Evolutionary conservation across 306 rosid species (phyloP).

Genomic region (Vicia sativa): DNA sequence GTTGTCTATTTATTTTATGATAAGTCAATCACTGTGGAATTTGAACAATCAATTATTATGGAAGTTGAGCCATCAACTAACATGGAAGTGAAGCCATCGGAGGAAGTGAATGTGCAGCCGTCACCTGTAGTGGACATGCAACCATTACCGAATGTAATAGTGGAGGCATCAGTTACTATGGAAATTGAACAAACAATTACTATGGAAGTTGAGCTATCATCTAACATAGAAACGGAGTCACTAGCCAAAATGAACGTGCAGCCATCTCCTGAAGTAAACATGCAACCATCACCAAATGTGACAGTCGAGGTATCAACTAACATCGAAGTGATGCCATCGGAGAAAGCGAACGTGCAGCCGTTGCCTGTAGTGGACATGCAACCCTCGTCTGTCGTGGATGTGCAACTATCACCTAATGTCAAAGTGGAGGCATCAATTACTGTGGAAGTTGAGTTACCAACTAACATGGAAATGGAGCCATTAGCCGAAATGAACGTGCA

Average conservation of each 20-base stretch:
- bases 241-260: not conserved
- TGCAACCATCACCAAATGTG: no score
- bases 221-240: not conserved
- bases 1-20: constrained; percentile 5
- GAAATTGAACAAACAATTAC: no score
- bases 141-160: not conserved
- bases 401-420: no score
- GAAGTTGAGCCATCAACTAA: not conserved
- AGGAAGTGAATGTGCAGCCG: not conserved
- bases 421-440: no score
- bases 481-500: not conserved
- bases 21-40: not conserved
- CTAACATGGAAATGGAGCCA: not conserved
- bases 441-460: no score
- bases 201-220: not conserved
- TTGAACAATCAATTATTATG: not conserved
- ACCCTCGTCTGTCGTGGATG: no score
- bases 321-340: no score
- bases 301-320: no score
- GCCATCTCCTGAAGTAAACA: not conserved
- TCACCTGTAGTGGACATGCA: not conserved
- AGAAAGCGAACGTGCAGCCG: no score
- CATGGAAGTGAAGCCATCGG: not conserved
- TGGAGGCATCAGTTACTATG: no score
- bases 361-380: no score